These are phyloP conservation scores for Avena atlantica DNA, from an alignment of 176 grass and related monocot species.

Conservation along the genomic window DNA sequence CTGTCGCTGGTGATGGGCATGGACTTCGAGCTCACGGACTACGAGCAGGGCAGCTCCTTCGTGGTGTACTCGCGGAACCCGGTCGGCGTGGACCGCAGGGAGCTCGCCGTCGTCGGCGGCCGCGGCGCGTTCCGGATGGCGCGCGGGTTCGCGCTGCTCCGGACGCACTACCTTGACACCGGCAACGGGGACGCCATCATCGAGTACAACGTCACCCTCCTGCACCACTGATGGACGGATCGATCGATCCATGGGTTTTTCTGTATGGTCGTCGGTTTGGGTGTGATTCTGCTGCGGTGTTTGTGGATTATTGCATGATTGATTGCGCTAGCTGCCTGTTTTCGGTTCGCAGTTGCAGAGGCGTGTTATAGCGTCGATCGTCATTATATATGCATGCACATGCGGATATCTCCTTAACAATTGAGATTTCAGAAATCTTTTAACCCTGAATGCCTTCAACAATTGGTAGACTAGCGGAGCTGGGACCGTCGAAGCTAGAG, in stretches of 20 bases:
- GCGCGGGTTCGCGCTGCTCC: conserved; percentile 7
- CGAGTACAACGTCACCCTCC: conserved; percentile 59
- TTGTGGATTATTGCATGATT: too few relatives aligned
- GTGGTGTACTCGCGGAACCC: conserved; percentile 59
- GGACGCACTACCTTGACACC: conserved; percentile 16
- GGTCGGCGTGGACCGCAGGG: not conserved
- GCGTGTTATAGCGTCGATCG: too few relatives aligned
- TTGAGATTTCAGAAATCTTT: too few relatives aligned
- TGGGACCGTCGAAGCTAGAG: too few relatives aligned
- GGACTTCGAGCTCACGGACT: conserved; percentile 52
- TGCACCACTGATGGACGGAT: conserved; percentile 37
- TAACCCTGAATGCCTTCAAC: too few relatives aligned
- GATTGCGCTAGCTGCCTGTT: too few relatives aligned
- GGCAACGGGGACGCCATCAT: conserved; percentile 35
- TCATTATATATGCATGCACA: too few relatives aligned
- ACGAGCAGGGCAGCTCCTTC: conserved; percentile 59
- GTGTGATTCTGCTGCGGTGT: too few relatives aligned
- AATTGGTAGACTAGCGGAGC: too few relatives aligned
- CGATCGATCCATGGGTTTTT: not conserved
- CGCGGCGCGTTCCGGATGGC: conserved; percentile 24
- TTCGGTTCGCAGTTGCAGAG: too few relatives aligned
- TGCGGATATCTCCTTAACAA: too few relatives aligned
- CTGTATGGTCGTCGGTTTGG: too few relatives aligned
- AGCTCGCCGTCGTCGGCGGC: conserved; percentile 28
- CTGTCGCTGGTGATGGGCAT: conserved; percentile 44